These are phyloP conservation scores for Eragrostis nindensis DNA, from an alignment of 176 grass and related monocot species.

Conservation along the genomic window DNA sequence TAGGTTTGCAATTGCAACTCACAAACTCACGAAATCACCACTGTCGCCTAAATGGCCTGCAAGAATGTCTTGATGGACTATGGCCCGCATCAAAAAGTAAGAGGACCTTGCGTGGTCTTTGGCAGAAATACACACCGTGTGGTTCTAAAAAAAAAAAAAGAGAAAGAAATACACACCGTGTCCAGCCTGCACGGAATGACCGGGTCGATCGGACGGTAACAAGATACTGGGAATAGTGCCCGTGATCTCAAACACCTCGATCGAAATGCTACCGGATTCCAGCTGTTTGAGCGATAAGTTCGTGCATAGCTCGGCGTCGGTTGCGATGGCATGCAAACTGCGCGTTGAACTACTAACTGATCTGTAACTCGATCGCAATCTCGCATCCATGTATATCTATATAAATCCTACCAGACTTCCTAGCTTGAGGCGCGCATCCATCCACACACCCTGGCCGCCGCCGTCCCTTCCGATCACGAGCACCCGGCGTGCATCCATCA, in stretches of 20 bases:
- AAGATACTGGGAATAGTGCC: not conserved
- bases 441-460: not conserved
- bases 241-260: not conserved
- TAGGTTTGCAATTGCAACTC: no score
- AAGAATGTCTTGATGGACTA: no score
- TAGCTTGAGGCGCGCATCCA: not conserved
- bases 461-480: not conserved
- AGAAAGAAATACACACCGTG: no score
- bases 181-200: not conserved
- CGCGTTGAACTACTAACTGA: not conserved
- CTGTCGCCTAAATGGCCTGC: no score
- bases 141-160: no score
- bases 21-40: no score
- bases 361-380: not conserved
- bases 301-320: not conserved
- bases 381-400: not conserved
- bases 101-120: no score
- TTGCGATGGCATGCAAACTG: not conserved
- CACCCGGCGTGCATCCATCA: not conserved
- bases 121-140: no score
- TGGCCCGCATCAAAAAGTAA: no score
- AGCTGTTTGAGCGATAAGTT: not conserved
- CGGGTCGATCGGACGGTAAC: not conserved
- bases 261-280: not conserved
- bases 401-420: not conserved